Conservation (phyloP, 192 early-diverging fungal species). For the Mortierella alpina region DNA sequence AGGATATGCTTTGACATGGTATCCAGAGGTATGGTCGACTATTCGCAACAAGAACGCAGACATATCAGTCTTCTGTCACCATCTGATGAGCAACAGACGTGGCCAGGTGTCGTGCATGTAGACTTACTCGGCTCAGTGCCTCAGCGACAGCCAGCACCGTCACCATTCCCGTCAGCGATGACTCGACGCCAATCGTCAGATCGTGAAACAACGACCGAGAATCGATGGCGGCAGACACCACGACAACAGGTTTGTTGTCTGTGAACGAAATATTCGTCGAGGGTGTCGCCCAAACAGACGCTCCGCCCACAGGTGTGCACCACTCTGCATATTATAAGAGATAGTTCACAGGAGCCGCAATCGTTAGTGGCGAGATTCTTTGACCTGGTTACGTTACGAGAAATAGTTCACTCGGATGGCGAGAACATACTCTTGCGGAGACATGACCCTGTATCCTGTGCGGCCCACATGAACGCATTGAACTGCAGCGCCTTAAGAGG, state of each 20-base stretch:
- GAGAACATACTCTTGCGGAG: constrained; percentile 67
- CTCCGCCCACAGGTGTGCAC: constrained; percentile 75
- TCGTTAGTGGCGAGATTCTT: no score
- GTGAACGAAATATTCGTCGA: constrained; percentile 60
- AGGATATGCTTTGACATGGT: constrained; percentile 74
- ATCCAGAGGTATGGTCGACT: constrained; percentile 58
- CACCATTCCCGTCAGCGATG: constrained; percentile 69
- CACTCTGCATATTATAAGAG: constrained; percentile 49
- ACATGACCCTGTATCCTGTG: constrained; percentile 74
- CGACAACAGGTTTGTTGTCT: constrained; percentile 73
- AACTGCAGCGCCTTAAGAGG: constrained; percentile 80
- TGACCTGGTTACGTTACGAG: background rate
- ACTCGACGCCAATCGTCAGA: constrained; percentile 65
- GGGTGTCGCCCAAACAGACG: constrained; percentile 77
- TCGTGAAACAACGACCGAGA: constrained; percentile 75
- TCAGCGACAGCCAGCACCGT: constrained; percentile 75
- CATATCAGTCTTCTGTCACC: background rate
- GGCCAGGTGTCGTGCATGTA: background rate
- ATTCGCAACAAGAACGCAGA: background rate
- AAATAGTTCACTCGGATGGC: background rate
- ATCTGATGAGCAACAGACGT: background rate
- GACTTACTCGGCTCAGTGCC: constrained; percentile 71
- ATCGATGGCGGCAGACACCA: constrained; percentile 75
- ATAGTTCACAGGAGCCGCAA: background rate
- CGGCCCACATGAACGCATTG: constrained; percentile 76